Evolutionary conservation across 306 rosid species (phyloP).

Genomic region (Vachellia pachyceras): DNA sequence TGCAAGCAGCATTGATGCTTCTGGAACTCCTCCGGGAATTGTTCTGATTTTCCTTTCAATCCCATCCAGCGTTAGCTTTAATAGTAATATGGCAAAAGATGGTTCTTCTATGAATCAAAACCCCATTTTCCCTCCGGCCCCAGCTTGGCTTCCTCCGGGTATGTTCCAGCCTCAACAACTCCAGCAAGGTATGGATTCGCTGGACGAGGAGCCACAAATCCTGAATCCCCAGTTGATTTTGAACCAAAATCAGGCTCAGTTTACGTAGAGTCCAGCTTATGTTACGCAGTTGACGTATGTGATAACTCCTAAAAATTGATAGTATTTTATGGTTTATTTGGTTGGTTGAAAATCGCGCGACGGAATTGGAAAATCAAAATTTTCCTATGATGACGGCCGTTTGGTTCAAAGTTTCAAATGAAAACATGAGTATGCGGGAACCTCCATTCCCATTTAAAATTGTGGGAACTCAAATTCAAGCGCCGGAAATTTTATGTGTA

Average conservation of each 20-base stretch:
- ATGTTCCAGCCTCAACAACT: slow-evolving; percentile 48
- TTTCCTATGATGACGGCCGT: too few relatives aligned
- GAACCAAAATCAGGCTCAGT: slow-evolving; percentile 68
- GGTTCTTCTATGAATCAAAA: slow-evolving; percentile 40
- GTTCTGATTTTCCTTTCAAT: slow-evolving; percentile 55
- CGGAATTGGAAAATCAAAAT: too few relatives aligned
- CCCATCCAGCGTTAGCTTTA: background rate
- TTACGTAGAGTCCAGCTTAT: slow-evolving; percentile 55
- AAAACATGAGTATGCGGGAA: too few relatives aligned
- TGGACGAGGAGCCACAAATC: slow-evolving; percentile 72
- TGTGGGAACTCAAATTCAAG: too few relatives aligned
- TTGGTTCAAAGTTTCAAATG: too few relatives aligned
- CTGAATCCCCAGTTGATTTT: slow-evolving; percentile 57
- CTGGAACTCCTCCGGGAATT: slow-evolving; percentile 26
- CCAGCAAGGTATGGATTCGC: slow-evolving; percentile 42
- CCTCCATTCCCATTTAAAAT: too few relatives aligned
- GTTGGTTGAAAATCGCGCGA: too few relatives aligned
- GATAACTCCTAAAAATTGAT: too few relatives aligned
- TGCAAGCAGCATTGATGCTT: slow-evolving; percentile 47
- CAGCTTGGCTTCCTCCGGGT: slow-evolving; percentile 32
- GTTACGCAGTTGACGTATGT: slow-evolving; percentile 60
- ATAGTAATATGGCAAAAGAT: slow-evolving; percentile 18
- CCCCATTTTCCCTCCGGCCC: slow-evolving; percentile 49
- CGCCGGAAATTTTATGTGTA: too few relatives aligned
- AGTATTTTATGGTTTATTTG: too few relatives aligned